Evolutionary conservation across 345 rosid genomes (phyloP).

Genomic region (Xanthoceras sorbifolium): DNA sequence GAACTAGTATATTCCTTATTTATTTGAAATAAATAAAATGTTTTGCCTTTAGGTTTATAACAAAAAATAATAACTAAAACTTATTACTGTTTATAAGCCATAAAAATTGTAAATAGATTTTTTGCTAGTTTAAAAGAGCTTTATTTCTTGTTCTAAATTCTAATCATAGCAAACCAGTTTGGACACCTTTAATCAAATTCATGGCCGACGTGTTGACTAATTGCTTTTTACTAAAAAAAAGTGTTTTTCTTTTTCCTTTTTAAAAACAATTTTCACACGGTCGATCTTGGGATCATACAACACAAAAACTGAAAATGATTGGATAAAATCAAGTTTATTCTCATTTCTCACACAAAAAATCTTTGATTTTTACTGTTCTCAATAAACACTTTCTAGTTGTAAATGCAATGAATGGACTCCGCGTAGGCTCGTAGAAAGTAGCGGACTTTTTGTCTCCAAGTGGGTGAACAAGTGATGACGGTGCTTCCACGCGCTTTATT

Average conservation of each 20-base stretch:
- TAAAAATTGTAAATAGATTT: no score
- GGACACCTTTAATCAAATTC: neutral
- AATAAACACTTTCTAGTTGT: neutral
- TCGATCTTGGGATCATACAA: neutral
- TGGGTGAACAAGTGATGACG: neutral
- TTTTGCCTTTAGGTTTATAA: no score
- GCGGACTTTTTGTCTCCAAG: neutral
- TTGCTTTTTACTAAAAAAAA: no score
- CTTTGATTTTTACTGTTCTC: neutral
- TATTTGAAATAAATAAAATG: no score
- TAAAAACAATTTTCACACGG: neutral
- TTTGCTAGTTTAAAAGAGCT: neutral
- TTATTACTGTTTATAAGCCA: neutral
- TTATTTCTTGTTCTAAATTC: neutral
- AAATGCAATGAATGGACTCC: neutral
- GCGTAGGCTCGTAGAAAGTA: neutral
- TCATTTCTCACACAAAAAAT: no score
- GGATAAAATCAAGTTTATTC: neutral
- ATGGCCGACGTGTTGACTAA: neutral
- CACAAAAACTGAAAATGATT: neutral
- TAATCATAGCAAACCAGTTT: neutral
- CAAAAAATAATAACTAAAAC: no score
- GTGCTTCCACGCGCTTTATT: neutral
- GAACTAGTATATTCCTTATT: no score
- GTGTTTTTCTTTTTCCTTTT: no score